phyloP scores from a whole-genome alignment of 2,329 filamentous ascomycete genomes.

The Byssothecium circinans region DNA sequence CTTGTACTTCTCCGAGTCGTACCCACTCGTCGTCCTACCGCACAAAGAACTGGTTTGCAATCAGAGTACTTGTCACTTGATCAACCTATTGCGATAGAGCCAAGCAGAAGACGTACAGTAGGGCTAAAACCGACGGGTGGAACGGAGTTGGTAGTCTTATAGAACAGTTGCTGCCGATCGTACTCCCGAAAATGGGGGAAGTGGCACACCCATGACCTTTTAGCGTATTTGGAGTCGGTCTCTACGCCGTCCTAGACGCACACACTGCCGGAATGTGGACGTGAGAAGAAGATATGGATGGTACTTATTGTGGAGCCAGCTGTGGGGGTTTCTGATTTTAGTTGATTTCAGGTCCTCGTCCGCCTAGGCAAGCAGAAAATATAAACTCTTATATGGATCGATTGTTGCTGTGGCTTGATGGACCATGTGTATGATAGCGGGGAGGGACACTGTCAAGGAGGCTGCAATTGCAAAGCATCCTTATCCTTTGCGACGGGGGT shows the following conservation, averaged over 20 bases:
- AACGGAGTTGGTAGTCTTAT: slow-evolving; percentile 30
- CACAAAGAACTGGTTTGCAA: slow-evolving; percentile 28
- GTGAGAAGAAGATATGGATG: slow-evolving; percentile 29
- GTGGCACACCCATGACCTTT: slow-evolving; percentile 1
- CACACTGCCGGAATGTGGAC: slow-evolving; percentile 16
- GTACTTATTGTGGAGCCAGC: slow-evolving; percentile 33
- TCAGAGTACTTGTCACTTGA: slow-evolving; percentile 25
- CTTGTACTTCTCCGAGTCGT: too few species aligned
- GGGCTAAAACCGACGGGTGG: slow-evolving; percentile 12
- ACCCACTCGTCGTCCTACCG: slow-evolving; percentile 31
- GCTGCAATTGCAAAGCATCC: too few species aligned
- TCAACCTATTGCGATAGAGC: slow-evolving; percentile 32
- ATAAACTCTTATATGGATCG: too few species aligned
- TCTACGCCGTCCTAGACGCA: slow-evolving; percentile 34
- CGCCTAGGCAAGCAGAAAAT: too few species aligned
- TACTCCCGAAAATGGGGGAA: slow-evolving; percentile 9
- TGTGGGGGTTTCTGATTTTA: slow-evolving; percentile 23
- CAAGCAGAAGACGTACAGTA: slow-evolving; percentile 37
- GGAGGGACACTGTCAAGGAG: too few species aligned
- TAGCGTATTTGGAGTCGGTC: slow-evolving; percentile 16
- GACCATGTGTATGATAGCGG: too few species aligned
- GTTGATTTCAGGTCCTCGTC: too few species aligned
- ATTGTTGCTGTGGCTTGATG: too few species aligned
- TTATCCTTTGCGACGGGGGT: too few species aligned
- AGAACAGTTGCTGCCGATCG: slow-evolving; percentile 23